Evolutionary conservation across 2,329 filamentous ascomycete genomes (phyloP), one percentile per base, ranked within the genome.

Genomic region (Trichothecium roseum): DNA sequence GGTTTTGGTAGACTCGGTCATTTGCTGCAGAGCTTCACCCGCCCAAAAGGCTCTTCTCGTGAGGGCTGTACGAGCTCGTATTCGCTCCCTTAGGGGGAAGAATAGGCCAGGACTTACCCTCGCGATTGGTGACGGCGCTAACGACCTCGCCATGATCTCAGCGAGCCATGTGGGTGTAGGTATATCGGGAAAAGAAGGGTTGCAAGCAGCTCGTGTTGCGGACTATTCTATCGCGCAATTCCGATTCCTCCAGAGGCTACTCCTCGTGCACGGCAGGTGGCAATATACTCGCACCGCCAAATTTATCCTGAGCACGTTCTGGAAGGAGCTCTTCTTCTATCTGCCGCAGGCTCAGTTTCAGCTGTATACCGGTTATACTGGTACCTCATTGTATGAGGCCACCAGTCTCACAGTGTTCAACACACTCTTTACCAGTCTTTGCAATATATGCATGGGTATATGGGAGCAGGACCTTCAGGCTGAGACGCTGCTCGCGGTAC

Each of bases 121-220:
- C 12, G 87, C 89, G 2, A 94, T 95, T 42, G 88, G 88, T 3
- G 88, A 95, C 52, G 88, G 88, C 28, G 87, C 88, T 31, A 95
- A 95, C 50, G 88, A 95, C 50, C 80, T 95, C 47, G 87, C 88
- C 37, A 95, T 95, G 88, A 94, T 95, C 33, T 85, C 89, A 47
- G 84, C 69, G 6, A 68, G 68, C 1, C 87, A 94, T 51, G 86
- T 95, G 9, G 88, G 88, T 12, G 80, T 95, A 31, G 88, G 88
- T 12, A 89, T 95, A 35, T 89, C 86, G 0, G 88, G 88, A 2
- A 91, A 89, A 52, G 88, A 95, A 59, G 88, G 88, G 1, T 64
- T 94, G 2, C 88, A 94, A 55, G 88, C 88, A 6, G 86, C 88
- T 1, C 75, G 88, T 40, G 88, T 89, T 3, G 86, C 86, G 1